Percentiles rank a stretch among this genome's conserved stretches.
phyloP scores from a whole-genome alignment of 2,329 filamentous ascomycete species.

The Nemania diffusa region DNA sequence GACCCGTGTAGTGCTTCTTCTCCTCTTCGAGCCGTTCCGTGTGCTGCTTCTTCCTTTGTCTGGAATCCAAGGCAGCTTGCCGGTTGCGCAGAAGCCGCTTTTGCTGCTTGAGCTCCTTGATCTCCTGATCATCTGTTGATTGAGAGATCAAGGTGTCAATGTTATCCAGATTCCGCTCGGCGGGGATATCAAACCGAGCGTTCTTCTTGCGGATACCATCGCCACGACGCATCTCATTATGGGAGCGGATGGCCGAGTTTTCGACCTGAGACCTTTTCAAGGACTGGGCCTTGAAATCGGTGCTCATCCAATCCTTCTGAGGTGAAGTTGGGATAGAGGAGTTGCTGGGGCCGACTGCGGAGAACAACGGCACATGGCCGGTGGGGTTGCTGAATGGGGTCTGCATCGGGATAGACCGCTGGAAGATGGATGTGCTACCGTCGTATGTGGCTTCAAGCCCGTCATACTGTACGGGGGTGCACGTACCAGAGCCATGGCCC shows the following conservation, averaged over 20 bases:
- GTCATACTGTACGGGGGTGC: constrained; percentile 80
- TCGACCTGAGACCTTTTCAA: constrained; percentile 72
- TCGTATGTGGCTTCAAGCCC: constrained; percentile 68
- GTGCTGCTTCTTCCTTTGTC: constrained; percentile 97
- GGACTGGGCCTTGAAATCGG: constrained; percentile 61
- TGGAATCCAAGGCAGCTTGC: constrained; percentile 95
- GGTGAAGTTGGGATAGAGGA: constrained; percentile 65
- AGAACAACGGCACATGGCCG: constrained; percentile 65
- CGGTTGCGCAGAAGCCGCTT: constrained; percentile 94
- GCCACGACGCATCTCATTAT: constrained; percentile 80
- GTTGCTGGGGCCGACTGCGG: constrained; percentile 58
- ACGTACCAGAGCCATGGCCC: constrained; percentile 73
- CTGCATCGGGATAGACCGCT: constrained; percentile 61
- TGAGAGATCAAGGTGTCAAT: constrained; percentile 93
- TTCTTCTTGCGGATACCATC: constrained; percentile 99
- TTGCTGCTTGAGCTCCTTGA: constrained; percentile 98
- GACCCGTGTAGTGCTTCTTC: constrained; percentile 87
- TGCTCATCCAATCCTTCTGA: constrained; percentile 67
- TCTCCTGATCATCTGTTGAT: constrained; percentile 88
- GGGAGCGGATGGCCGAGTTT: constrained; percentile 76
- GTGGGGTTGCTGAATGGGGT: constrained; percentile 66
- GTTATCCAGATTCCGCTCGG: constrained; percentile 91
- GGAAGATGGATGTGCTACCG: constrained; percentile 62
- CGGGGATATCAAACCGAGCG: constrained; percentile 94
- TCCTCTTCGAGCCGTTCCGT: constrained; percentile 96